Percentiles rank a stretch among this genome's conserved stretches.
These are phyloP conservation scores for Lupinus albus DNA, from an alignment of 306 rosid genomes.

Conservation along the genomic window DNA sequence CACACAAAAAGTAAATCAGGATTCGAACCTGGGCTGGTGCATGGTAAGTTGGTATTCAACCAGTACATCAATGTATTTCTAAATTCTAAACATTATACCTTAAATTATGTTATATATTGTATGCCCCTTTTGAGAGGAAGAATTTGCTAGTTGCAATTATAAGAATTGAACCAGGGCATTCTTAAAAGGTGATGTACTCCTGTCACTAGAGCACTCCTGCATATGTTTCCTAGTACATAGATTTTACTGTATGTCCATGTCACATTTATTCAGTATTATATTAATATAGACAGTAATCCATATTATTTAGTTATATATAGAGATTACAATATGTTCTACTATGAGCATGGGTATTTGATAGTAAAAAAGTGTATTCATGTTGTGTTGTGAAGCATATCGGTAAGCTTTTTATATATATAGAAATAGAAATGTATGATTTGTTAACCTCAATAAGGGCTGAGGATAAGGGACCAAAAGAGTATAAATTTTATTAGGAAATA, in stretches of 20 bases:
- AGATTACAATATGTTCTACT: too few species aligned
- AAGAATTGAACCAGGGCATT: conserved; percentile 25
- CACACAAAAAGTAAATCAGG: conserved; percentile 1
- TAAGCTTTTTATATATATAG: too few species aligned
- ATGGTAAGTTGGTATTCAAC: conserved; percentile 14
- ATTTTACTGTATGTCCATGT: neutral
- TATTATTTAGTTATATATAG: neutral
- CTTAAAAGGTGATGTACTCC: conserved; percentile 3
- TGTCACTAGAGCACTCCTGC: neutral
- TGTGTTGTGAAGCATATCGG: too few species aligned
- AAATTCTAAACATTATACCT: neutral
- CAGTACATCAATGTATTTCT: neutral
- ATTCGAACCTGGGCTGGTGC: conserved; percentile 22
- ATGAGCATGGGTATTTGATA: too few species aligned
- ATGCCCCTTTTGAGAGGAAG: neutral
- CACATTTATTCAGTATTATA: conserved; percentile 21
- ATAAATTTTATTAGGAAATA: too few species aligned
- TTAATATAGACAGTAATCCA: neutral
- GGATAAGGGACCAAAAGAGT: too few species aligned
- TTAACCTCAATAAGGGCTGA: too few species aligned
- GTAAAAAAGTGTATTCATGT: too few species aligned
- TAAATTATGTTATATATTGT: neutral
- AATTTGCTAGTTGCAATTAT: neutral
- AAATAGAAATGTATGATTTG: too few species aligned
- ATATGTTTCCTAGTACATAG: neutral